A percentile compares a stretch with the other conserved stretches of the same genome.
These are phyloP conservation scores for Exophiala xenobiotica DNA, from an alignment of 2,329 filamentous ascomycete genomes.

Conservation along the genomic window DNA sequence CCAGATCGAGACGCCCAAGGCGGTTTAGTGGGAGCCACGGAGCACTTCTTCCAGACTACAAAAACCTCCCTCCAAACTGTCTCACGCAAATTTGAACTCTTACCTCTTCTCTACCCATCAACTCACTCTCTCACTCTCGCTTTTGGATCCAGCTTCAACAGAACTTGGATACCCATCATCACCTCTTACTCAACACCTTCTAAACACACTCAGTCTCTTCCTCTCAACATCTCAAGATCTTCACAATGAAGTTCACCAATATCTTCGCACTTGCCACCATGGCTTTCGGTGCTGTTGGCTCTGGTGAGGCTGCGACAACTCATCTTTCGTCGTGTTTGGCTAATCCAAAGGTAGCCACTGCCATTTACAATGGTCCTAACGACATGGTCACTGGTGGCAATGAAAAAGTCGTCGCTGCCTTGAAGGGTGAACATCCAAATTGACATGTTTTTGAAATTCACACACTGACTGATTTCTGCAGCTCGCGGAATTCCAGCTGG, in stretches of 20 bases:
- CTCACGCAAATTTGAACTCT: slow-evolving; percentile 14
- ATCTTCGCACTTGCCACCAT: slow-evolving; percentile 14
- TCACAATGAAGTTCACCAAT: slow-evolving; percentile 28
- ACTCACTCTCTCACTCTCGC: slow-evolving; percentile 12
- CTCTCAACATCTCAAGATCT: slow-evolving; percentile 7
- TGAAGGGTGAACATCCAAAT: slow-evolving; percentile 17
- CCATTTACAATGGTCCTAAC: background rate
- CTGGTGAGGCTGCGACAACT: slow-evolving; percentile 13
- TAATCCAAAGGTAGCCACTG: slow-evolving; percentile 16
- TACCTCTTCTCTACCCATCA: slow-evolving; percentile 18
- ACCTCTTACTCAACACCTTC: slow-evolving; percentile 26
- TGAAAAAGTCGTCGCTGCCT: slow-evolving; percentile 14
- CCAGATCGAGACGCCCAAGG: background rate
- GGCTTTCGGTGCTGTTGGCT: slow-evolving; percentile 10
- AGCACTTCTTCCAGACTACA: slow-evolving; percentile 5
- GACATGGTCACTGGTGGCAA: slow-evolving; percentile 3
- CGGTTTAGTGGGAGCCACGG: background rate
- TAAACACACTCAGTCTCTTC: slow-evolving; percentile 7
- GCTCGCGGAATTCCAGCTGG: slow-evolving; percentile 16
- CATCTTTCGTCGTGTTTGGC: background rate
- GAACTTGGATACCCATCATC: slow-evolving; percentile 27
- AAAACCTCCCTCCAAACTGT: slow-evolving; percentile 3
- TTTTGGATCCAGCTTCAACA: slow-evolving; percentile 26
- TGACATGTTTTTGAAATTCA: background rate
- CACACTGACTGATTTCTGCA: slow-evolving; percentile 11